Evolutionary conservation across 2,329 filamentous ascomycete species (phyloP).

Genomic region (Penicillium sp.): DNA sequence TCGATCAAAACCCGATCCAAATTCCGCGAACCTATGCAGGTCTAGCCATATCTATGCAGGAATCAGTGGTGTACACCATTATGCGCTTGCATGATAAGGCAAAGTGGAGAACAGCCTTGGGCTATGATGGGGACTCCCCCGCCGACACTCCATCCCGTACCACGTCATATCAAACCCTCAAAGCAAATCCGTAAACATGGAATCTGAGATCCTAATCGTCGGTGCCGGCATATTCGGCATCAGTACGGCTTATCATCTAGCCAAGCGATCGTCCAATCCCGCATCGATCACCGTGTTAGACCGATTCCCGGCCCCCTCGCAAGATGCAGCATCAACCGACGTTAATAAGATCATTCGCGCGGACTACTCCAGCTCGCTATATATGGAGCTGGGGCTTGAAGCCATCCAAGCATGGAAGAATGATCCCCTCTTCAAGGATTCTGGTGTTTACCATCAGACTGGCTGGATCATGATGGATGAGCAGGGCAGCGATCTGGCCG

Average conservation of each 20-base stretch:
- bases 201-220: constrained; percentile 49
- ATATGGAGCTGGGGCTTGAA: constrained; percentile 62
- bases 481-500: constrained; percentile 45
- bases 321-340: constrained; percentile 62
- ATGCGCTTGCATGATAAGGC: neutral
- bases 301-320: constrained; percentile 49
- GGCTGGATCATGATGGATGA: constrained; percentile 57
- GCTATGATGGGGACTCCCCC: neutral
- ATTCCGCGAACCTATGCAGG: no score
- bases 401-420: constrained; percentile 59
- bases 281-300: constrained; percentile 56
- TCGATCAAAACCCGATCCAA: neutral
- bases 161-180: neutral
- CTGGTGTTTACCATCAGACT: constrained; percentile 53
- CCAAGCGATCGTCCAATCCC: constrained; percentile 46
- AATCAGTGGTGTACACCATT: neutral
- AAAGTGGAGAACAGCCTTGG: neutral
- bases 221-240: constrained; percentile 64
- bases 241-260: constrained; percentile 61
- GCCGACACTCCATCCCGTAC: neutral
- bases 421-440: constrained; percentile 54
- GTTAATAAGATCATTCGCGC: constrained; percentile 69
- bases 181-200: neutral
- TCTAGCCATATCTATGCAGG: no score
- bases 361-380: constrained; percentile 62